A percentile compares a stretch with the other conserved stretches of the same genome.
Conservation (phyloP, 257 asterid species). For the Nicotiana tabacum region DNA sequence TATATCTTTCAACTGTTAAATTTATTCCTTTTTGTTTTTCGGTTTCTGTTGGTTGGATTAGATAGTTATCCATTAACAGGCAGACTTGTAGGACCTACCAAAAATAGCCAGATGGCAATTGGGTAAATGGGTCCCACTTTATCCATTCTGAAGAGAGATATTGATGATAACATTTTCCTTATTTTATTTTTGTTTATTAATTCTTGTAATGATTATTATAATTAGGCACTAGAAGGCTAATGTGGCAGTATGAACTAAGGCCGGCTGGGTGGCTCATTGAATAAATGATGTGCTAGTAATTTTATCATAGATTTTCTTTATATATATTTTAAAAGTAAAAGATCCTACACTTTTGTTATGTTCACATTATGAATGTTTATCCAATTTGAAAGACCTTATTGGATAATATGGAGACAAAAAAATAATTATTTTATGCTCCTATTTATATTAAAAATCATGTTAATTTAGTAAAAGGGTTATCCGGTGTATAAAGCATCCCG, state of each 20-base stretch:
- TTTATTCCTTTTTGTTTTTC: not conserved
- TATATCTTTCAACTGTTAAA: not conserved
- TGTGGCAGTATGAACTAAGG: not conserved
- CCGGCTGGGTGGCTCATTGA: not conserved
- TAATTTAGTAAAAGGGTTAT: too few species aligned
- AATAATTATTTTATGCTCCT: too few species aligned
- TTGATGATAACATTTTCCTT: not conserved
- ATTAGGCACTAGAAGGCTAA: not conserved
- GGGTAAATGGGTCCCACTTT: slow-evolving; percentile 12
- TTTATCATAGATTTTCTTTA: too few species aligned
- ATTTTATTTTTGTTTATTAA: not conserved
- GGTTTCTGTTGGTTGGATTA: not conserved
- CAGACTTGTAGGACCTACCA: not conserved
- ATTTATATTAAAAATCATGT: too few species aligned
- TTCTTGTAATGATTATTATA: not conserved
- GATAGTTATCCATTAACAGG: slow-evolving; percentile 12
- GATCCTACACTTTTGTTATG: not conserved
- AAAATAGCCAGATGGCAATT: not conserved
- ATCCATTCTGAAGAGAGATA: not conserved
- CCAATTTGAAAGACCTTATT: not conserved
- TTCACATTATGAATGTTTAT: not conserved
- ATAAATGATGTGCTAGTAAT: not conserved
- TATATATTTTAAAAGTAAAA: too few species aligned
- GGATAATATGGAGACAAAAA: too few species aligned
- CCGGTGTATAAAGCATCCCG: too few species aligned